Conservation (phyloP, 2,329 filamentous ascomycete genomes). For the Colletotrichum camelliae region DNA sequence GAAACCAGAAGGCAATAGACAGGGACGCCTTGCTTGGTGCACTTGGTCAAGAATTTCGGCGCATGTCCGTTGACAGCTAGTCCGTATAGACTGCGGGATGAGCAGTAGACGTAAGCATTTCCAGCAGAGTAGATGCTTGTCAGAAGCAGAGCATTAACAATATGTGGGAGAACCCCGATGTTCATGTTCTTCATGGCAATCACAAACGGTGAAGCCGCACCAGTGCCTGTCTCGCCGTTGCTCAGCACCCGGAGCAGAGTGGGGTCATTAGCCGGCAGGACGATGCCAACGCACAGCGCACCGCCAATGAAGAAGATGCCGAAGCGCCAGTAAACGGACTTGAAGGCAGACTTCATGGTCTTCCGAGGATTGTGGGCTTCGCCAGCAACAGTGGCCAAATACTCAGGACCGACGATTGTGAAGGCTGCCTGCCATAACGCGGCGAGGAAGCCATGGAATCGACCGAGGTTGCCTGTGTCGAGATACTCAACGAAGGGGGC, state of each 20-base stretch:
- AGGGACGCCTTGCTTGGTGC: conserved; percentile 37
- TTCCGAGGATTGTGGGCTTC: conserved; percentile 69
- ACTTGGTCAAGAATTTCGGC: conserved; percentile 35
- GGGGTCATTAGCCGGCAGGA: conserved; percentile 63
- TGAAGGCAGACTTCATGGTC: conserved; percentile 72
- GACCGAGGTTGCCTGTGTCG: conserved; percentile 65
- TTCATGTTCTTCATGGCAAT: conserved; percentile 64
- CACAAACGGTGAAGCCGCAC: conserved; percentile 66
- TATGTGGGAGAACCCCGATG: conserved; percentile 58
- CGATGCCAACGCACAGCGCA: conserved; percentile 68
- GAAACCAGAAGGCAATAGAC: conserved; percentile 11
- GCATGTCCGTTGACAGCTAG: conserved; percentile 61
- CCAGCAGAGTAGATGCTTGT: conserved; percentile 62
- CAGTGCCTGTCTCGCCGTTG: conserved; percentile 40
- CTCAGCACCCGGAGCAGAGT: neutral
- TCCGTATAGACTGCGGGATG: conserved; percentile 60
- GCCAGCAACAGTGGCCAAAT: conserved; percentile 72
- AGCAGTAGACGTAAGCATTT: conserved; percentile 62
- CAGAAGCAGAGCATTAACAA: conserved; percentile 62
- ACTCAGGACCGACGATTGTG: conserved; percentile 70
- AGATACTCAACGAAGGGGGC: conserved; percentile 53
- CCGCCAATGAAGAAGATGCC: conserved; percentile 75
- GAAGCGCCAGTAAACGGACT: conserved; percentile 75
- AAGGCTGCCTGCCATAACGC: conserved; percentile 70
- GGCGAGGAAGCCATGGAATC: conserved; percentile 73